phyloP scores from a whole-genome alignment of 73 alveolate species.

The Paramecium pentaurelia region DNA sequence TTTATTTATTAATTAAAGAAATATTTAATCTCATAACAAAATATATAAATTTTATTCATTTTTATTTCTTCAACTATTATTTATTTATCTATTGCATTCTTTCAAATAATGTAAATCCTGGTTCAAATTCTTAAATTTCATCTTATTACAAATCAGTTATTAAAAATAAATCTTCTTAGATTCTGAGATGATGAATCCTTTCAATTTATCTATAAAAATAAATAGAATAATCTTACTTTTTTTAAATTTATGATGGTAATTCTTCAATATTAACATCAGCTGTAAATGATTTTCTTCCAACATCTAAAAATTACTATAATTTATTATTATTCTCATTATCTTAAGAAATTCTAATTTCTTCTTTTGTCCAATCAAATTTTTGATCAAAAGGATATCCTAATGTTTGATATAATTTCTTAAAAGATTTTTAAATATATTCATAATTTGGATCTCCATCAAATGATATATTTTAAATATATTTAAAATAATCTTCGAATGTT shows the following conservation, averaged over 20 bases:
- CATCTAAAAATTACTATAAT: neutral
- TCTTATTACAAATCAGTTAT: neutral
- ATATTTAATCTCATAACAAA: neutral
- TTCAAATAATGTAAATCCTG: neutral
- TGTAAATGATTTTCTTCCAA: conserved; percentile 8
- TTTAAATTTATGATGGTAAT: neutral
- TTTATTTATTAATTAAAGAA: too few species aligned
- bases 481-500: neutral
- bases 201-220: neutral
- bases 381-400: conserved; percentile 4
- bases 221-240: neutral
- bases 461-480: neutral
- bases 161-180: neutral
- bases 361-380: conserved; percentile 2
- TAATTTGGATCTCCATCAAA: conserved; percentile 42
- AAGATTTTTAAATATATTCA: neutral
- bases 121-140: neutral
- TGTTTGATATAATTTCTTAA: neutral
- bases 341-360: neutral
- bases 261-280: neutral
- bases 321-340: neutral
- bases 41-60: neutral
- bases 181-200: neutral
- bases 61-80: neutral
- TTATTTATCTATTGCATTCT: neutral